Conservation (phyloP, 1,139 yeast genomes). For the Nakaseomyces bracarensis region DNA sequence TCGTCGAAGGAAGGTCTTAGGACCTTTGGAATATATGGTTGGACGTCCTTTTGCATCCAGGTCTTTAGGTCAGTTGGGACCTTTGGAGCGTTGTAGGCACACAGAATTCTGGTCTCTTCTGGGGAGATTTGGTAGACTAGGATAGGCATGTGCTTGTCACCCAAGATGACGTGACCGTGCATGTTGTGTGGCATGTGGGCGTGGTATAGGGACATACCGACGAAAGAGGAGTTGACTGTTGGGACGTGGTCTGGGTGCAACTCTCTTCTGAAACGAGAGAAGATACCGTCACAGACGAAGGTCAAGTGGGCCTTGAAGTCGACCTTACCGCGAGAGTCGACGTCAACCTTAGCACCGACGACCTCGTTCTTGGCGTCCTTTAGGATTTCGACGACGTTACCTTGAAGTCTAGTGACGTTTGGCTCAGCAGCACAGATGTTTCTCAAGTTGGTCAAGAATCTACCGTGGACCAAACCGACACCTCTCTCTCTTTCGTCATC, state of each 20-base stretch:
- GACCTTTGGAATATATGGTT: constrained; percentile 59
- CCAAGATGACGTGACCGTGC: constrained; percentile 87
- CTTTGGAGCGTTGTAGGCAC: constrained; percentile 71
- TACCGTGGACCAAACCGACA: constrained; percentile 87
- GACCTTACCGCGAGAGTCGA: constrained; percentile 33
- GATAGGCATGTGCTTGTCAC: constrained; percentile 73
- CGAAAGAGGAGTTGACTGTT: constrained; percentile 69
- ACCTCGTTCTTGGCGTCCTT: constrained; percentile 48
- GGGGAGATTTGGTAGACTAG: constrained; percentile 80
- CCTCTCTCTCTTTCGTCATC: constrained; percentile 60
- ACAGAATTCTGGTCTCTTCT: constrained; percentile 74
- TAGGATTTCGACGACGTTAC: constrained; percentile 62
- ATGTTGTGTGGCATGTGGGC: constrained; percentile 63
- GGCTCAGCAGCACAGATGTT: constrained; percentile 57
- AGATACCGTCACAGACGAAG: constrained; percentile 87
- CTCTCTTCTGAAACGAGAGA: constrained; percentile 81
- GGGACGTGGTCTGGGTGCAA: constrained; percentile 53
- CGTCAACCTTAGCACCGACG: constrained; percentile 53
- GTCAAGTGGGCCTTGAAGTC: constrained; percentile 54
- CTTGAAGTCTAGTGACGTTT: constrained; percentile 71
- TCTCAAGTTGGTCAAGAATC: constrained; percentile 70
- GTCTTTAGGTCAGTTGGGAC: constrained; percentile 64
- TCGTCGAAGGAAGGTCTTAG: constrained; percentile 57
- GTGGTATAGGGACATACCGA: constrained; percentile 68
- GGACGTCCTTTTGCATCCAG: constrained; percentile 53